Conservation (phyloP, 1,284 basidiomycete genomes). For the Boletellus dicymbophilus region DNA sequence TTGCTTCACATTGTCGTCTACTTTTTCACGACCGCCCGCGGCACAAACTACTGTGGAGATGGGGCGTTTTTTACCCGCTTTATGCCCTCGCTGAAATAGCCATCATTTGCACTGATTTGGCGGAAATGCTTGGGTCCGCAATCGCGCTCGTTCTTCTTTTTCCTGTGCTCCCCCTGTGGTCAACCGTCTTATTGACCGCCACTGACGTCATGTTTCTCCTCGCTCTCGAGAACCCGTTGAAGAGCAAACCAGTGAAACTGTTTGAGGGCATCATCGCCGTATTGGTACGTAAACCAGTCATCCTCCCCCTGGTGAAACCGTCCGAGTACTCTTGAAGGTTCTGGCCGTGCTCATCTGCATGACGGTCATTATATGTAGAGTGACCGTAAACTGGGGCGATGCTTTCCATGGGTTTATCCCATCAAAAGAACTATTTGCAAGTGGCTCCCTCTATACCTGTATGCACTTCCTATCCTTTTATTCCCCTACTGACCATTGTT, state of each 20-base stretch:
- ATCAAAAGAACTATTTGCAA: slow-evolving; percentile 62
- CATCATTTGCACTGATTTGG: slow-evolving; percentile 64
- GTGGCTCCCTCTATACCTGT: slow-evolving; percentile 81
- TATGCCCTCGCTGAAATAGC: slow-evolving; percentile 62
- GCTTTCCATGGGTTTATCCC: slow-evolving; percentile 91
- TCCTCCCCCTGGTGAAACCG: neutral
- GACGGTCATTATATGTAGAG: slow-evolving; percentile 75
- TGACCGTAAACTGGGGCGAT: slow-evolving; percentile 74
- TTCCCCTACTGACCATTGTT: slow-evolving; percentile 8
- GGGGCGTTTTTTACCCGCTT: slow-evolving; percentile 53
- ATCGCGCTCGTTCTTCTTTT: slow-evolving; percentile 77
- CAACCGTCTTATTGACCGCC: slow-evolving; percentile 69
- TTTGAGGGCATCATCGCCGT: slow-evolving; percentile 72
- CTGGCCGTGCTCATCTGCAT: slow-evolving; percentile 83
- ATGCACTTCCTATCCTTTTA: slow-evolving; percentile 16
- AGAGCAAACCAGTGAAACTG: slow-evolving; percentile 45
- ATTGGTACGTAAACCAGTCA: slow-evolving; percentile 41
- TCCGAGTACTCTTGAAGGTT: slow-evolving; percentile 48
- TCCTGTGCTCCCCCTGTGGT: slow-evolving; percentile 68
- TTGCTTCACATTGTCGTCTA: slow-evolving; percentile 57
- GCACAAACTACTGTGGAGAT: slow-evolving; percentile 51
- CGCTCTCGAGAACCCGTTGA: slow-evolving; percentile 46
- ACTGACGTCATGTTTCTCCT: slow-evolving; percentile 70
- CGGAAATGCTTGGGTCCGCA: slow-evolving; percentile 70
- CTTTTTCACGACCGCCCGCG: slow-evolving; percentile 52